phyloP scores from a whole-genome alignment of 306 rosid genomes.

The Abrus precatorius region DNA sequence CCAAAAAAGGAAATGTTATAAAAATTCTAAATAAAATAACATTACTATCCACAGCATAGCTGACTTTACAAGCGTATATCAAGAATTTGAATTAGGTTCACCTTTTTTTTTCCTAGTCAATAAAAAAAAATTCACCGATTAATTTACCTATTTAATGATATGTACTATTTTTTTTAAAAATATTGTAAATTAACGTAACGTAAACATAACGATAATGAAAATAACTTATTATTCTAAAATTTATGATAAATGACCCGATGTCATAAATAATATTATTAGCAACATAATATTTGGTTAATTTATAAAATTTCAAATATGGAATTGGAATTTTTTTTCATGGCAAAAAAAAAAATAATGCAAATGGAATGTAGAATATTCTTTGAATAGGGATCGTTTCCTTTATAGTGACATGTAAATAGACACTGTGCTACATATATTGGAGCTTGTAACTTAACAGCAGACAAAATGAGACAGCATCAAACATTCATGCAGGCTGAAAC shows the following conservation, averaged over 20 bases:
- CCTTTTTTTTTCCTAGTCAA: no score
- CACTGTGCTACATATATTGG: neutral
- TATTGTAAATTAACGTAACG: neutral
- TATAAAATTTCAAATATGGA: constrained; percentile 6
- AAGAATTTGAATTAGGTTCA: no score
- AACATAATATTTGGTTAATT: neutral
- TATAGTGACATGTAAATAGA: constrained; percentile 1
- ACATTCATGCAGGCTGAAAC: constrained; percentile 42
- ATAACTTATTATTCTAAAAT: no score
- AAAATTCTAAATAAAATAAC: no score
- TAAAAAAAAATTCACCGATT: no score
- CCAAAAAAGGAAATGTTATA: no score
- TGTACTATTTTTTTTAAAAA: neutral
- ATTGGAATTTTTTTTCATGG: neutral
- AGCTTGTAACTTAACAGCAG: constrained; percentile 35
- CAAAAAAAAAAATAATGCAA: no score
- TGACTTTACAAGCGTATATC: no score
- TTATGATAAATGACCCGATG: neutral
- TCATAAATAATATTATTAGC: neutral
- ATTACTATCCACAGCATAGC: no score
- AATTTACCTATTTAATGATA: neutral
- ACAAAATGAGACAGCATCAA: constrained; percentile 53
- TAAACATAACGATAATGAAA: neutral
- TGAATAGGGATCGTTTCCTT: constrained; percentile 1
- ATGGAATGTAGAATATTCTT: neutral